phyloP scores from a whole-genome alignment of 805 yeast genomes.

The Lipomyces anomalus region DNA sequence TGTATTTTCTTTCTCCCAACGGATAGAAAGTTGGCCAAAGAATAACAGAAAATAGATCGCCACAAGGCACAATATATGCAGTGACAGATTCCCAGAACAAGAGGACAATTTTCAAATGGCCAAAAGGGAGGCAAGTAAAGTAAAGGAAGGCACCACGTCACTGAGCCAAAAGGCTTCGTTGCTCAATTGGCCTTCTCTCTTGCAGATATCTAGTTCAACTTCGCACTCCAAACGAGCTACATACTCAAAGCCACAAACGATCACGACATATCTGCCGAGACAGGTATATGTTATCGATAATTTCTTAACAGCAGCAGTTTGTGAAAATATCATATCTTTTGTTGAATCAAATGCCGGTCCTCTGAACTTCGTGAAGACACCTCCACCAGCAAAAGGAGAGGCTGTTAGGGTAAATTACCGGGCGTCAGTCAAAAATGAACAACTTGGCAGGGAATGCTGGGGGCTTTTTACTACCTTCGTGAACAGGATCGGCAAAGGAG shows the following conservation, averaged over 20 bases:
- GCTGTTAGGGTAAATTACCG: background rate
- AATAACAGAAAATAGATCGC: too few relatives aligned
- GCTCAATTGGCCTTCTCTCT: too few relatives aligned
- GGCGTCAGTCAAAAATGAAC: background rate
- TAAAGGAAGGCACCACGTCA: too few relatives aligned
- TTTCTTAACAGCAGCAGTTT: background rate
- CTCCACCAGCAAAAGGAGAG: background rate
- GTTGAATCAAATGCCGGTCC: background rate
- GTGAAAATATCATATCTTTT: background rate
- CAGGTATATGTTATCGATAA: background rate
- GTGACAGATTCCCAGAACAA: too few relatives aligned
- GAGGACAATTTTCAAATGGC: too few relatives aligned
- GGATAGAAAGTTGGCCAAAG: too few relatives aligned
- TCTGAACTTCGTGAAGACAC: background rate
- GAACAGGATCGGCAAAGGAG: background rate
- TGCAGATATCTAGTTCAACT: too few relatives aligned
- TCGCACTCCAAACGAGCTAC: too few relatives aligned
- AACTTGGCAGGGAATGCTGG: background rate
- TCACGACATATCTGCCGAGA: background rate
- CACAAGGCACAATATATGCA: too few relatives aligned
- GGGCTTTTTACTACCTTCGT: background rate
- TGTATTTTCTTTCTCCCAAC: too few relatives aligned
- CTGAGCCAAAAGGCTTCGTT: too few relatives aligned
- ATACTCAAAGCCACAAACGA: background rate
- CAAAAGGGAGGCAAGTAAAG: too few relatives aligned